Evolutionary conservation across 2,329 filamentous ascomycete genomes (phyloP).

Genomic region (Arthrobotrys conoides): DNA sequence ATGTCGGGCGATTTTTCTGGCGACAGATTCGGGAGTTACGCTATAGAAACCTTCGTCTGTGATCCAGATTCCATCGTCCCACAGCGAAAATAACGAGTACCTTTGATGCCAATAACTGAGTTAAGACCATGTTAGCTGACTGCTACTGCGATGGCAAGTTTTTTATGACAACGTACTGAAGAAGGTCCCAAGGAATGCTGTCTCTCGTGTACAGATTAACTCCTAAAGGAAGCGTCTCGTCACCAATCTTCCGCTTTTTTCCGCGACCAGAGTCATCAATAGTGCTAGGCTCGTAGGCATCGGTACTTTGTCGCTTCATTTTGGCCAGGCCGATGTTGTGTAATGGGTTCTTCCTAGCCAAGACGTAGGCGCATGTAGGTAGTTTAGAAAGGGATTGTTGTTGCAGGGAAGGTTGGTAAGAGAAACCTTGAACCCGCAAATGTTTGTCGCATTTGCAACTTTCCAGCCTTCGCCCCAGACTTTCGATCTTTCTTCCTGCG

Average conservation of each 20-base stretch:
- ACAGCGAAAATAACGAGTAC: constrained; percentile 86
- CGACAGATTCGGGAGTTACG: constrained; percentile 92
- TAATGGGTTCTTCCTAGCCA: background rate
- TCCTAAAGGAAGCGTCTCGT: constrained; percentile 33
- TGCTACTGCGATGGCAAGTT: background rate
- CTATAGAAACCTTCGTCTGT: constrained; percentile 97
- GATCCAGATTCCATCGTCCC: constrained; percentile 89
- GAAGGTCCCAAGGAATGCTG: constrained; percentile 56
- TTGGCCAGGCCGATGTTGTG: background rate
- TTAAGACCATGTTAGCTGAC: background rate
- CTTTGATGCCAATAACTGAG: constrained; percentile 90
- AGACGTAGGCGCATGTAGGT: background rate
- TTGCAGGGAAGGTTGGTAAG: constrained; percentile 9
- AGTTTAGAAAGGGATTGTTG: constrained; percentile 5
- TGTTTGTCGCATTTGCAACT: constrained; percentile 31
- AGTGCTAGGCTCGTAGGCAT: constrained; percentile 19
- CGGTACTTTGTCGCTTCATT: constrained; percentile 53
- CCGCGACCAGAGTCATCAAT: constrained; percentile 28
- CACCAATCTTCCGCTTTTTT: constrained; percentile 40
- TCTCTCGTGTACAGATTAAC: constrained; percentile 47
- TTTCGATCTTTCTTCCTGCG: constrained; percentile 37
- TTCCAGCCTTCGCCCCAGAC: constrained; percentile 19
- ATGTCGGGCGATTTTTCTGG: constrained; percentile 77
- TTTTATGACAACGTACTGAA: constrained; percentile 30
- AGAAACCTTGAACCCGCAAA: constrained; percentile 18